phyloP scores from a whole-genome alignment of 1,284 basidiomycete species.

The Leccinum angustisporum region DNA sequence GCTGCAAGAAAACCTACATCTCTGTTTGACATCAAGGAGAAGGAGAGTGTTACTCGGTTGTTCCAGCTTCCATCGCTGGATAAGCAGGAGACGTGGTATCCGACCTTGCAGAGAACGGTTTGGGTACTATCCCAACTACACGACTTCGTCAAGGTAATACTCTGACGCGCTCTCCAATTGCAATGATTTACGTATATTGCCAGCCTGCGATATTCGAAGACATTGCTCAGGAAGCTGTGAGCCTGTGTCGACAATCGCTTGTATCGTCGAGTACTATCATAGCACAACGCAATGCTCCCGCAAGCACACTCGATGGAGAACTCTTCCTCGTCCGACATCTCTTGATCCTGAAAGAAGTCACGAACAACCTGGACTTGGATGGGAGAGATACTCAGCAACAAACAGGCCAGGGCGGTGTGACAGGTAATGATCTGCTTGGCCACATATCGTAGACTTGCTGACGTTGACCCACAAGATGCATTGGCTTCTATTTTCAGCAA shows the following conservation, averaged over 20 bases:
- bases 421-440: constrained; percentile 40
- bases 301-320: constrained; percentile 62
- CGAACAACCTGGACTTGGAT: constrained; percentile 70
- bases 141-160: constrained; percentile 83
- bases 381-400: constrained; percentile 39
- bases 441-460: neutral
- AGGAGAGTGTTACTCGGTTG: constrained; percentile 62
- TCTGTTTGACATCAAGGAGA: constrained; percentile 53
- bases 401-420: constrained; percentile 48
- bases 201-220: constrained; percentile 91
- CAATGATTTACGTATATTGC: constrained; percentile 5
- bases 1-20: constrained; percentile 45
- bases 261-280: constrained; percentile 68
- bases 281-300: constrained; percentile 45
- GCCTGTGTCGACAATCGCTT: constrained; percentile 78
- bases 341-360: constrained; percentile 89
- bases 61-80: constrained; percentile 73
- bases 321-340: constrained; percentile 88
- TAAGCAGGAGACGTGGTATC: constrained; percentile 85
- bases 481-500: constrained; percentile 70
- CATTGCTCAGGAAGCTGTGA: constrained; percentile 87
- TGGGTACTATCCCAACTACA: constrained; percentile 88
- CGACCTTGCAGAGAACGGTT: constrained; percentile 79
- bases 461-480: constrained; percentile 57
- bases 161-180: neutral